These are phyloP conservation scores for Neurospora sp. DNA, from an alignment of 495 filamentous ascomycete species.

Conservation along the genomic window DNA sequence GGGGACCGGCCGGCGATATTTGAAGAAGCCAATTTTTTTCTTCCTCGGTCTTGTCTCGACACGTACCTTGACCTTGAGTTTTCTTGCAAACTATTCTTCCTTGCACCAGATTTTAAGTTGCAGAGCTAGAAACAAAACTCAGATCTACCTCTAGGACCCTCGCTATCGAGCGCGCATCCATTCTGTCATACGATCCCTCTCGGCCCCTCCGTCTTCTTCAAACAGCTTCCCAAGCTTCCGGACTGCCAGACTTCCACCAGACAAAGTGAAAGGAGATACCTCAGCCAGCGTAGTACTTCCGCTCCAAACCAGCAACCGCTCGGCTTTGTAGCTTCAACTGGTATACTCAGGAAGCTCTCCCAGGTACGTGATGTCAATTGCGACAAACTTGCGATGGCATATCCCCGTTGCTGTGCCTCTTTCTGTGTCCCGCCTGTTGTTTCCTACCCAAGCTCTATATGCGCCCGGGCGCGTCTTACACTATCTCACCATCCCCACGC, in stretches of 20 bases:
- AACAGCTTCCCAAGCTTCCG: neutral
- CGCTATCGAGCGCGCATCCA: neutral
- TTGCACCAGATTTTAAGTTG: neutral
- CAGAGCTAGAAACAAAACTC: neutral
- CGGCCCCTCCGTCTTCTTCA: neutral
- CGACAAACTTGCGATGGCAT: neutral
- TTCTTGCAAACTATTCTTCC: neutral
- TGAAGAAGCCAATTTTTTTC: neutral
- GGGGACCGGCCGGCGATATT: neutral
- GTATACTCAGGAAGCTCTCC: neutral
- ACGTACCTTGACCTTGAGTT: neutral
- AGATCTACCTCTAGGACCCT: neutral
- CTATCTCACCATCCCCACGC: neutral
- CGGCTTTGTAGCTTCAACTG: neutral
- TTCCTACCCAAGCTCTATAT: neutral
- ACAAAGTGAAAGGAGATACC: neutral
- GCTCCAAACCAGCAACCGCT: neutral
- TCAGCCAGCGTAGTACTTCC: neutral
- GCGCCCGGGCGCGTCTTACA: neutral
- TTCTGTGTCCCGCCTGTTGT: neutral
- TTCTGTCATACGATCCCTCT: neutral
- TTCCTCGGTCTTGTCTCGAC: neutral
- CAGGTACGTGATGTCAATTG: neutral
- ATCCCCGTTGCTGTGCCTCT: neutral
- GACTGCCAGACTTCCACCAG: neutral